A percentile compares a stretch with the other conserved stretches of the same genome.
phyloP scores from a whole-genome alignment of 805 yeast species.

The Candida boleticola region DNA sequence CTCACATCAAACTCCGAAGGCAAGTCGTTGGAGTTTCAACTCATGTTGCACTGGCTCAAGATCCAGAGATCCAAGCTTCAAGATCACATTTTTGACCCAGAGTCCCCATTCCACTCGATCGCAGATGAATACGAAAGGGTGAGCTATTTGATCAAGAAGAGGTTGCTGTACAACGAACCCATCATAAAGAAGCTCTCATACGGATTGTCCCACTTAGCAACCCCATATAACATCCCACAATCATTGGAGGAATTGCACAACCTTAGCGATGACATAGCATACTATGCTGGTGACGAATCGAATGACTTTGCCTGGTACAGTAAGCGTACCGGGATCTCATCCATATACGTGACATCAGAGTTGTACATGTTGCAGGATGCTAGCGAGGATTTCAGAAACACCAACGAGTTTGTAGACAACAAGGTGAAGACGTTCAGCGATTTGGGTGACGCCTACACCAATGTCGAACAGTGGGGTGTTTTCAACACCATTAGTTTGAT shows the following conservation, averaged over 20 bases:
- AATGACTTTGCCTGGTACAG: conserved; percentile 91
- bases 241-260: conserved; percentile 69
- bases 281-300: conserved; percentile 72
- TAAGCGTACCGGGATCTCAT: conserved; percentile 69
- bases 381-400: conserved; percentile 52
- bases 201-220: conserved; percentile 59
- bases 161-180: conserved; percentile 54
- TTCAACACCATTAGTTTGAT: conserved; percentile 64
- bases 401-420: conserved; percentile 62
- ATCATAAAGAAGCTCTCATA: conserved; percentile 40
- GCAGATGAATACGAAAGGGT: conserved; percentile 42
- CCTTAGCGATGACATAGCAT: conserved; percentile 81
- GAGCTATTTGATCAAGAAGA: conserved; percentile 42
- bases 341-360: conserved; percentile 73
- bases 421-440: conserved; percentile 52
- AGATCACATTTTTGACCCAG: conserved; percentile 24
- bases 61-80: conserved; percentile 37
- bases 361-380: conserved; percentile 76
- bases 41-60: conserved; percentile 53
- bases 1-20: conserved; percentile 39
- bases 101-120: conserved; percentile 27
- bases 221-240: conserved; percentile 57
- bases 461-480: conserved; percentile 71
- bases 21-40: conserved; percentile 51
- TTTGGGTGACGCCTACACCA: conserved; percentile 59